Conservation (phyloP, 176 grass and related monocot species). For the Triticum urartu region DNA sequence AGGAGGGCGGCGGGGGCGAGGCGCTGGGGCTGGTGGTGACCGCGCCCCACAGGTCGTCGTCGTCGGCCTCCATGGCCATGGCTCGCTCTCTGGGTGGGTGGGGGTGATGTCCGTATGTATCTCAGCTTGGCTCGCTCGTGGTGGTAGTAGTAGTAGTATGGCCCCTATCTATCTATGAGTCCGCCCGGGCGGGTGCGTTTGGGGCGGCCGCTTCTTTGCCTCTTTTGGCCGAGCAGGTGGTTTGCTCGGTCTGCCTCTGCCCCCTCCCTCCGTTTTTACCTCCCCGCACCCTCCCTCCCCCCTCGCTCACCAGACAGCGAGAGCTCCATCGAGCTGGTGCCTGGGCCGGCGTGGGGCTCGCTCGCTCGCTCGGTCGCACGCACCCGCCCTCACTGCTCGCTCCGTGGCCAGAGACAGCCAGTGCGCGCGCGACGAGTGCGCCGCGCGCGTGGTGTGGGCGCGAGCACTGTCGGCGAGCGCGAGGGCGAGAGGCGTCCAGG, state of each 20-base stretch:
- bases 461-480: neutral
- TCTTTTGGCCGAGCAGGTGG: conserved; percentile 10
- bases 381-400: neutral
- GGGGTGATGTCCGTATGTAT: neutral
- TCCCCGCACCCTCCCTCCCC: too few species aligned
- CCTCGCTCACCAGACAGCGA: neutral
- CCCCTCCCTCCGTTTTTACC: neutral
- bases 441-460: too few species aligned
- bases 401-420: neutral
- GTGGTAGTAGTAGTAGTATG: too few species aligned
- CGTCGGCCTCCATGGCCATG: conserved; percentile 41
- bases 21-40: conserved; percentile 31
- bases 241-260: neutral
- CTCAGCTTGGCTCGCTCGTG: too few species aligned
- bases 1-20: conserved; percentile 17
- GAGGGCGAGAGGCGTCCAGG: neutral
- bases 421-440: neutral
- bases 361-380: neutral
- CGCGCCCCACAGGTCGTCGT: conserved; percentile 40
- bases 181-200: neutral
- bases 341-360: neutral
- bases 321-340: neutral
- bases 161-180: too few species aligned
- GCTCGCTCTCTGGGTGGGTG: neutral
- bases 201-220: conserved; percentile 1